Evolutionary conservation across 2,329 filamentous ascomycete species (phyloP), one percentile per base, ranked within the genome.

Genomic region (Scolecobasidium constrictum): DNA sequence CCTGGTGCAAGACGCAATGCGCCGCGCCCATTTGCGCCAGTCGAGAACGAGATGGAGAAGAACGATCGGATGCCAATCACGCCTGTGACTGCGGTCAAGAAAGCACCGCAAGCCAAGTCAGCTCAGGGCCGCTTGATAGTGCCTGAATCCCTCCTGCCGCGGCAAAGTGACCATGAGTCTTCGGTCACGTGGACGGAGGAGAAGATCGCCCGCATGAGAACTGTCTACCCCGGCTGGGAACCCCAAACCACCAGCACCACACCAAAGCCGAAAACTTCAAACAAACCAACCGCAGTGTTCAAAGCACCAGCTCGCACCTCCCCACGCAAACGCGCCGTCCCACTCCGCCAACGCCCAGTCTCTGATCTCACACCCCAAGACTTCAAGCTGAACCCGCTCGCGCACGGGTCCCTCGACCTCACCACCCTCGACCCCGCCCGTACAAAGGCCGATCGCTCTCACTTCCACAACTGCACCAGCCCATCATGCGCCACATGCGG

Each of bases 401-500:
- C 69, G 50, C 90, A 88, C 49, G 72, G 81, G 34, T 83, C 84
- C 2, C 66, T 78, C 35, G 73, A 78, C 42, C 86, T 77, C 59
- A 85, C 86, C 9, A 94, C 78, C 56, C 67, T 72, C 1, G 82
- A 90, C 46, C 80, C 87, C 1, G 73, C 93, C 12, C 79, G 87
- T 41, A 75, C 74, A 43, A 81, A 72, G 49, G 73, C 77, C 7
- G 76, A 82, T 33, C 78, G 86, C 26, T 75, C 78, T 39, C 81
- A 76, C 47, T 67, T 94, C 7, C 72, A 77, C 3, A 84, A 83
- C 11, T 94, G 88, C 56, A 81, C 77, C 3, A 77, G 82, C 41
- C 69, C 78, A 36, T 72, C 79, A 43, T 95, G 88, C 60, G 13
- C 35, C 7, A 20, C 31, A 11, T 93, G 86, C 52, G 84, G 85